Conservation (phyloP, 1,284 basidiomycete species). For the Trichosporon faecale region DNA sequence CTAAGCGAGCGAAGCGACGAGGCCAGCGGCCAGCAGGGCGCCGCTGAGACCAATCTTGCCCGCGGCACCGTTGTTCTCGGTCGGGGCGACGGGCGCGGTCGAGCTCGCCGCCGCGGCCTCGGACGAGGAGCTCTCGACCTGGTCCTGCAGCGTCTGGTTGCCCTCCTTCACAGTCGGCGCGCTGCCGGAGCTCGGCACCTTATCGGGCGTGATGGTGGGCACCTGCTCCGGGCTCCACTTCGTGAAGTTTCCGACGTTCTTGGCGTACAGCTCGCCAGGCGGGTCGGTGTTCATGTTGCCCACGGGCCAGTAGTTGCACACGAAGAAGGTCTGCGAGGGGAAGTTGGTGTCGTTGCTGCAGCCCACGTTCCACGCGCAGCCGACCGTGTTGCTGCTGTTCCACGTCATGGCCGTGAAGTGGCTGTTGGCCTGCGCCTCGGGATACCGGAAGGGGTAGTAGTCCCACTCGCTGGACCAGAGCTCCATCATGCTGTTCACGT, state of each 20-base stretch:
- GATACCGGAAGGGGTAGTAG: constrained; percentile 23
- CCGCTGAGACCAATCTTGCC: background rate
- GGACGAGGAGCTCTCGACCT: background rate
- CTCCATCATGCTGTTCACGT: constrained; percentile 21
- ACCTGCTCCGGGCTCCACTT: constrained; percentile 16
- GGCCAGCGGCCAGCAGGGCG: background rate
- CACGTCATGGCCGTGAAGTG: constrained; percentile 26
- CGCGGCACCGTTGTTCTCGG: background rate
- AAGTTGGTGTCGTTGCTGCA: constrained; percentile 16
- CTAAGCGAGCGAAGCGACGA: background rate
- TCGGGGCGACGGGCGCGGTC: background rate
- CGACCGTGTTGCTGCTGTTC: constrained; percentile 19
- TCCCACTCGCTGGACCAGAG: constrained; percentile 27
- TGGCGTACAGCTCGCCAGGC: constrained; percentile 15
- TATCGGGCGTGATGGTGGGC: background rate
- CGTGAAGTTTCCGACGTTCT: constrained; percentile 21
- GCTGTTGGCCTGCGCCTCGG: constrained; percentile 16
- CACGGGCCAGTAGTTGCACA: constrained; percentile 26
- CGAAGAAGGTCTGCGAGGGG: constrained; percentile 23
- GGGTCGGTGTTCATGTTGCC: constrained; percentile 20
- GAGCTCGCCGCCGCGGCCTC: no score
- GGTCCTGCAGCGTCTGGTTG: background rate
- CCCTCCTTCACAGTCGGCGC: background rate
- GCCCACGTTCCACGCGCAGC: constrained; percentile 23
- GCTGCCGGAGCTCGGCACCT: background rate